Evolutionary conservation across 108 stramenopile species (phyloP).

Genomic region (Ochromonas danica): DNA sequence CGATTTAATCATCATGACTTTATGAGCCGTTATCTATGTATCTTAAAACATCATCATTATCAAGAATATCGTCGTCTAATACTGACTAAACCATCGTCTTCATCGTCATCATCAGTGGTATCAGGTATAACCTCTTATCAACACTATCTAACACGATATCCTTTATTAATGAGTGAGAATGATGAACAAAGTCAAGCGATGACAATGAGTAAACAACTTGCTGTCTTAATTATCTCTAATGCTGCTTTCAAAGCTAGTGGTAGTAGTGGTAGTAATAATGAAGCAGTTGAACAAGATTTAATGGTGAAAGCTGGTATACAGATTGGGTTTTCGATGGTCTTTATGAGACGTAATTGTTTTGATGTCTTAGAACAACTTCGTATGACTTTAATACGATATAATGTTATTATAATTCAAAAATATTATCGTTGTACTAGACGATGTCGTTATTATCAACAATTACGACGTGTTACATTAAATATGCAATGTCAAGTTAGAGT

Average conservation of each 20-base stretch:
- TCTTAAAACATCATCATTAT: background rate
- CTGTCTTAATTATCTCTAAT: too few species aligned
- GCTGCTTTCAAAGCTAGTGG: background rate
- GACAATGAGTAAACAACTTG: background rate
- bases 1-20: slow-evolving; percentile 70
- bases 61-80: background rate
- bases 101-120: background rate
- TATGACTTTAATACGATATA: background rate
- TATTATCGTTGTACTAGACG: background rate
- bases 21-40: background rate
- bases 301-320: background rate
- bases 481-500: background rate
- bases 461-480: background rate
- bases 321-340: slow-evolving; percentile 5
- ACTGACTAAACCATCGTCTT: too few species aligned
- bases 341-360: background rate
- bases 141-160: background rate
- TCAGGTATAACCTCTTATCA: too few species aligned
- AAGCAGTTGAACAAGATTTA: background rate
- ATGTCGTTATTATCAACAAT: background rate
- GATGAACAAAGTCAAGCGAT: background rate
- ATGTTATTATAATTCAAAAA: background rate
- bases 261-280: background rate
- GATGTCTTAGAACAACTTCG: background rate
- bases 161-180: background rate